Evolutionary conservation across 495 filamentous ascomycete species (phyloP), one percentile per base, ranked within the genome.

Genomic region (Hapsidospora chrysogenum): DNA sequence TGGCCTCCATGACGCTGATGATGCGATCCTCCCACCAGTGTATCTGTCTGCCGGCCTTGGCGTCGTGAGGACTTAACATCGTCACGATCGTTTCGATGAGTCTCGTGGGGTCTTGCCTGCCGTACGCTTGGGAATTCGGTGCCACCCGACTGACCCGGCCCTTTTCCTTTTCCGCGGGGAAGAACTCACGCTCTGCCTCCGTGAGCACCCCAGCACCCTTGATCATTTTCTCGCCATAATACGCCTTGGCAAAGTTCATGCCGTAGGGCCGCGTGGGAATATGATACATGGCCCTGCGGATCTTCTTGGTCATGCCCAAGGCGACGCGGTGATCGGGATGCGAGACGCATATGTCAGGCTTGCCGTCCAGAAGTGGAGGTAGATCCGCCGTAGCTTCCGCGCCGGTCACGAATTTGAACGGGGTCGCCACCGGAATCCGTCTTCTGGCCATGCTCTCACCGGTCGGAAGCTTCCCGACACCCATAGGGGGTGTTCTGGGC

Each of bases 301-400:
- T 30, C 1, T 33, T 38, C 0, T 36, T 13, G 0, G 66, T 63
- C 0, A 52, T 25, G 8, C 55, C 46, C 0, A 39, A 13, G 0
- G 60, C 43, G 2, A 58, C 26, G 0, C 75, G 61, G 39, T 86
- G 80, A 43, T 85, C 80, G 0, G 80, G 80, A 40, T 58, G 70
- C 1, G 51, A 42, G 9, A 74, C 58, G 34, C 71, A 79, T 9
- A 56, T 54, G 6, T 66, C 60, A 0, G 61, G 49, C 31, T 63
- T 66, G 0, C 48, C 61, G 41, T 79, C 73, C 2, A 57, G 57
- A 25, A 83, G 64, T 9, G 45, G 31, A 0, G 80, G 78, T 0
- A 86, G 56, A 41, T 76, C 70, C n/a, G 40, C 50, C 0, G 62
- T 69, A 1, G 57, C 67, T 33, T 72, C 60, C 4, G 32, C 46